phyloP scores from a whole-genome alignment of 2,329 filamentous ascomycete species.

The Neoascochyta sp. region DNA sequence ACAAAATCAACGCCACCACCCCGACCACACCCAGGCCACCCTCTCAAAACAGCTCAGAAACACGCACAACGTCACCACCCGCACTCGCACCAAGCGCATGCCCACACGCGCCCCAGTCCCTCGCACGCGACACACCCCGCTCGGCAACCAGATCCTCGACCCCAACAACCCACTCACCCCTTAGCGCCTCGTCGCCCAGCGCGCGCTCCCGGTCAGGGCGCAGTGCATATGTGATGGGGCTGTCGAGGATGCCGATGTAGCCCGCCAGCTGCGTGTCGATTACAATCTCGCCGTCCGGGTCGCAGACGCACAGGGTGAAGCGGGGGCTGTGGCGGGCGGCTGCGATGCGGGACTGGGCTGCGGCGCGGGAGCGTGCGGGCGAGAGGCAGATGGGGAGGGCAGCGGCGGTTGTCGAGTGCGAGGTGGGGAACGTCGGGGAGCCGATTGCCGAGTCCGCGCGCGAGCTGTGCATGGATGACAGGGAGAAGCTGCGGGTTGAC shows the following conservation, averaged over 20 bases:
- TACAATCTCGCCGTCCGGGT: constrained; percentile 47
- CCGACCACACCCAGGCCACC: too few species aligned
- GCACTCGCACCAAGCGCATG: constrained; percentile 12
- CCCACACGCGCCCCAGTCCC: constrained; percentile 13
- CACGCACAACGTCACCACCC: constrained; percentile 7
- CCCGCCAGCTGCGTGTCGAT: constrained; percentile 57
- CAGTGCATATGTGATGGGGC: constrained; percentile 59
- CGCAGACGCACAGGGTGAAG: constrained; percentile 57
- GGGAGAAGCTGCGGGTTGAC: constrained; percentile 1
- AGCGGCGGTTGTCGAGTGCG: constrained; percentile 7
- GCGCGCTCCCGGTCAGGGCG: constrained; percentile 46
- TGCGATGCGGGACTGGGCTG: constrained; percentile 64
- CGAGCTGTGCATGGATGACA: constrained; percentile 2
- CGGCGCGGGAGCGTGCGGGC: constrained; percentile 56
- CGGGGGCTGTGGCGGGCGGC: constrained; percentile 52
- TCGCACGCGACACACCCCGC: constrained; percentile 5
- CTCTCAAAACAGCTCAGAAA: constrained; percentile 19
- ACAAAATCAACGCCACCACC: too few species aligned
- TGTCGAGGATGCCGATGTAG: constrained; percentile 60
- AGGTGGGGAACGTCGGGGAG: constrained; percentile 7
- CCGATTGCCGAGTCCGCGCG: constrained; percentile 22
- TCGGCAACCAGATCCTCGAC: constrained; percentile 23
- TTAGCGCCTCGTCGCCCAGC: constrained; percentile 7
- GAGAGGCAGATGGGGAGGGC: too few species aligned
- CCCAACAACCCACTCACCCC: constrained; percentile 24